Evolutionary conservation across 257 asterid species (phyloP), one percentile per base, ranked within the genome.

Genomic region (Ajuga chamaepitys): DNA sequence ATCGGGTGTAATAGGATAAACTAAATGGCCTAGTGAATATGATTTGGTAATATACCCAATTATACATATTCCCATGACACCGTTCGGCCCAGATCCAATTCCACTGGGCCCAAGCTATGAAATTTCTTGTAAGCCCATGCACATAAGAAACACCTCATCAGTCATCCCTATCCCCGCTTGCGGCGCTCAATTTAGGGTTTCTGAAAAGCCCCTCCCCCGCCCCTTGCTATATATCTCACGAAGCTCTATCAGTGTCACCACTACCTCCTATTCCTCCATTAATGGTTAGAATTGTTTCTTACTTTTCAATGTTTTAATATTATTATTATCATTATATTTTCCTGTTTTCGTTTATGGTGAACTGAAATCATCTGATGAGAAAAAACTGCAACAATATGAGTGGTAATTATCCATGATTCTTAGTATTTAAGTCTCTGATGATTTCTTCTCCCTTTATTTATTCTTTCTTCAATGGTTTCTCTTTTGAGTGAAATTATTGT

Each of bases 361-460:
- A 21, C 42, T 46, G 78, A 76, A 51, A 74, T 83, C 90, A 83
- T 26, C 5, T 78, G 86, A 83, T 76, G 86, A 83, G 80, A 76
- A 61, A 70, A 79, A 47, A 80, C 82, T 80, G 85, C 82, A 76
- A 80, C 85, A 73, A 80, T 76, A 73, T 80, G 85, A 80, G 35
- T 5, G 76, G 47, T 57, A 24, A 66, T 56, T 62, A 18, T 66
- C 78, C 79, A 38, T 83, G 95, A 86, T 86, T 85, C 85, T 0
- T 74, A 5, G 90, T 86, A 86, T 83, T 83, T 86, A 83, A 86
- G 95, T 83, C 90, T 86, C 95, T 86, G 90, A 86, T 81, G 90
- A 81, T 81, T 74, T 67, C 37, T 37, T 21, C 0, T 24, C 26
- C 21, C 8, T 22, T 9, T 4, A 2, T 21, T 18, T 14, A 25